Conservation (phyloP, 2,329 filamentous ascomycete species). For the Pyricularia grisea region DNA sequence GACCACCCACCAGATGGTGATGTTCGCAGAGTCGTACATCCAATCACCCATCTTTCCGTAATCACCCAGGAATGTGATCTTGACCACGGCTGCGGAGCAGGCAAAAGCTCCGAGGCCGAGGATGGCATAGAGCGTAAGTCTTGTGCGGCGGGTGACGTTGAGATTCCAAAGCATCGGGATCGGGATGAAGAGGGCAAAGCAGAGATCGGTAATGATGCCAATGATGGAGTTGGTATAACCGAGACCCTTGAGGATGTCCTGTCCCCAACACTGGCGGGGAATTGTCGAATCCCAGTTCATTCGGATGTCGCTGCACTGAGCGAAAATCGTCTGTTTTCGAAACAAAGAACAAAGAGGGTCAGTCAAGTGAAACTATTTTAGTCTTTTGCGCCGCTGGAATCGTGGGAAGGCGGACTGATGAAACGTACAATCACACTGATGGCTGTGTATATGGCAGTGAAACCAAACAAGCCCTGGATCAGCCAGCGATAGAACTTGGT, state of each 20-base stretch:
- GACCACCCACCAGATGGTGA: conserved; percentile 17
- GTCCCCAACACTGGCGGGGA: neutral
- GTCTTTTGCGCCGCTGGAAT: neutral
- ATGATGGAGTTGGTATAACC: neutral
- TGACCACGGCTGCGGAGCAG: conserved; percentile 16
- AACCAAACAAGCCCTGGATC: neutral
- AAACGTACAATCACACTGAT: neutral
- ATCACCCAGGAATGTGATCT: conserved; percentile 15
- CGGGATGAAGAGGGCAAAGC: conserved; percentile 17
- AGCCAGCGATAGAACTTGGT: neutral
- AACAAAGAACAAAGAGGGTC: neutral
- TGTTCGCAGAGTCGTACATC: conserved; percentile 16
- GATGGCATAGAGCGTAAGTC: conserved; percentile 14
- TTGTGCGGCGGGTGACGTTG: conserved; percentile 17
- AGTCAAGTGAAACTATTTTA: neutral
- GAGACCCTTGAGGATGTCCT: neutral
- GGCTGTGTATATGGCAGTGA: neutral
- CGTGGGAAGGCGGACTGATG: neutral
- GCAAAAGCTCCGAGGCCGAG: conserved; percentile 19
- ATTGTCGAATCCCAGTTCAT: neutral
- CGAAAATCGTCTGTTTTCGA: neutral
- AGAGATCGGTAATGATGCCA: conserved; percentile 15
- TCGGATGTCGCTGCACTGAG: neutral
- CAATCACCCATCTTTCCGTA: conserved; percentile 19
- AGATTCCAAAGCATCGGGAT: conserved; percentile 19